Evolutionary conservation across 2,329 filamentous ascomycete species (phyloP).

Genomic region (Penicillium sp.): DNA sequence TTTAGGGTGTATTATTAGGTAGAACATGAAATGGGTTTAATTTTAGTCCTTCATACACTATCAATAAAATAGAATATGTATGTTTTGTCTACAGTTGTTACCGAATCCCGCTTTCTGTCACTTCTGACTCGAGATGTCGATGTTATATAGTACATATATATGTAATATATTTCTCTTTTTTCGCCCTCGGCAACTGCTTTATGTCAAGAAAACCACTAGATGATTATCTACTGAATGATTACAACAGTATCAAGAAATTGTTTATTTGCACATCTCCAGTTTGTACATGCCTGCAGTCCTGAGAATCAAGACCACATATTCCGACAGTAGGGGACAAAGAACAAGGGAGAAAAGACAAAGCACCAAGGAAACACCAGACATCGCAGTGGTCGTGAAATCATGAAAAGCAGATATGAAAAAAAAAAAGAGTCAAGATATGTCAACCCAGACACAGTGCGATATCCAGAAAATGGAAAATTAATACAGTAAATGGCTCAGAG

Average conservation of each 20-base stretch:
- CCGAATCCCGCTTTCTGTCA: not conserved
- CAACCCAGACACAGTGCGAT: not conserved
- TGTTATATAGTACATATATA: not conserved
- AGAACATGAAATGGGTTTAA: not conserved
- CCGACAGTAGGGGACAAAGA: slow-evolving; percentile 8
- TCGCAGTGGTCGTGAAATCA: slow-evolving; percentile 16
- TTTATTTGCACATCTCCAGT: slow-evolving; percentile 23
- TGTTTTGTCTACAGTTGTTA: not conserved
- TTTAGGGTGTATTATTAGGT: slow-evolving; percentile 10
- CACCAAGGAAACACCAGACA: slow-evolving; percentile 10
- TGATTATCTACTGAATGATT: not conserved
- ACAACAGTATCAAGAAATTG: not conserved
- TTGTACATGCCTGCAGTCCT: slow-evolving; percentile 16
- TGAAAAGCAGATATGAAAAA: slow-evolving; percentile 4
- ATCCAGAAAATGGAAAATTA: slow-evolving; percentile 13
- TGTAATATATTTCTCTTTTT: no score
- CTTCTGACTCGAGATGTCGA: not conserved
- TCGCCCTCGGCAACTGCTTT: not conserved
- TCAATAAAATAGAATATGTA: not conserved
- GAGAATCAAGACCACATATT: not conserved
- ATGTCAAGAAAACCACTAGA: not conserved
- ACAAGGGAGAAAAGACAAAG: slow-evolving; percentile 8
- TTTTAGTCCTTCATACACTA: not conserved
- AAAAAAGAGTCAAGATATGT: not conserved
- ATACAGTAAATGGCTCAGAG: slow-evolving; percentile 18